phyloP scores from a whole-genome alignment of 768 basidiomycete genomes.

The Boletus huronensis region DNA sequence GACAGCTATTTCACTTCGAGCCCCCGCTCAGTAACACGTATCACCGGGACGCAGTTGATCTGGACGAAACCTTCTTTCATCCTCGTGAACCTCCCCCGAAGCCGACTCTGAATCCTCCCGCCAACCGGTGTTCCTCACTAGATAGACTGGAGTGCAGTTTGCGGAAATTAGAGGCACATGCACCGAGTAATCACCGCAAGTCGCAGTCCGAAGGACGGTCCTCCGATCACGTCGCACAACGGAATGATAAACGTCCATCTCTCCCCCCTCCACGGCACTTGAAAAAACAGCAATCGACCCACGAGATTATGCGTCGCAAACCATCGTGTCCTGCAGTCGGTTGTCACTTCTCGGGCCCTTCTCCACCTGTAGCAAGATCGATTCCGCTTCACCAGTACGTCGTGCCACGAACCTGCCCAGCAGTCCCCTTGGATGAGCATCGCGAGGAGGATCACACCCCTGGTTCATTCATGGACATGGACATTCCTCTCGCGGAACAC shows the following conservation, averaged over 20 bases:
- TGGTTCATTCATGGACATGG: slow-evolving; percentile 35
- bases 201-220: slow-evolving; percentile 15
- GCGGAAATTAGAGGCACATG: slow-evolving; percentile 31
- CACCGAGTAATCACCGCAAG: slow-evolving; percentile 24
- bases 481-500: slow-evolving; percentile 15
- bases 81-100: slow-evolving; percentile 22
- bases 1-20: slow-evolving; percentile 24
- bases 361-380: slow-evolving; percentile 4
- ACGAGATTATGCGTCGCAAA: neutral
- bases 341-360: slow-evolving; percentile 4
- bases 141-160: slow-evolving; percentile 35
- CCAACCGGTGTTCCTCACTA: slow-evolving; percentile 29
- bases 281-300: slow-evolving; percentile 12
- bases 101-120: slow-evolving; percentile 8
- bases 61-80: slow-evolving; percentile 11
- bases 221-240: neutral
- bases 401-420: neutral
- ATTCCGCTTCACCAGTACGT: neutral
- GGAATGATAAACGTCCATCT: slow-evolving; percentile 19
- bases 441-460: slow-evolving; percentile 6
- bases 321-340: neutral
- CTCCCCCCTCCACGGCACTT: slow-evolving; percentile 15
- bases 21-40: neutral
- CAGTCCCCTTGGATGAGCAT: neutral
- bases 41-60: neutral